A percentile compares a stretch with the other conserved stretches of the same genome.
These are phyloP conservation scores for Fusarium lyarnte DNA, from an alignment of 2,329 filamentous ascomycete species.

Conservation along the genomic window DNA sequence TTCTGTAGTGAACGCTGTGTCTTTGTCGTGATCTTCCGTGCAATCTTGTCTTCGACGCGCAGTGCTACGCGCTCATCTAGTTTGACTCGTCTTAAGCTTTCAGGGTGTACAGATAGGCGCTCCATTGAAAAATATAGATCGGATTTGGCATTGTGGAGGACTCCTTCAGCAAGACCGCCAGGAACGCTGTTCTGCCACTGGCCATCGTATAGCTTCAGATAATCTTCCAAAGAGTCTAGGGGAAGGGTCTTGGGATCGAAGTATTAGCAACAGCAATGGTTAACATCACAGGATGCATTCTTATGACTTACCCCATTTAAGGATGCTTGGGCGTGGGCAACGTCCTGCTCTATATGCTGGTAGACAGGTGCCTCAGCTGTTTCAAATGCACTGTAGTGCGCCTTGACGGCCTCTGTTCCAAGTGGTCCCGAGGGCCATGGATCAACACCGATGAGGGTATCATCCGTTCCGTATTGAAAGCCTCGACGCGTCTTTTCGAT, in stretches of 20 bases:
- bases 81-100: background rate
- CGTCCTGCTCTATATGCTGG: background rate
- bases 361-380: rapidly evolving
- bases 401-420: background rate
- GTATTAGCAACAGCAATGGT: background rate
- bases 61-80: background rate
- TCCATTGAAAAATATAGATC: background rate
- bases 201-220: background rate
- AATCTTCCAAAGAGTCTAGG: background rate
- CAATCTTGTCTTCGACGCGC: background rate
- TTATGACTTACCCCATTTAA: background rate
- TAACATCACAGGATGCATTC: rapidly evolving
- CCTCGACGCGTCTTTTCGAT: background rate
- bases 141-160: background rate
- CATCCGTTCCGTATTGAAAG: background rate
- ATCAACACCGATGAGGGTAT: background rate
- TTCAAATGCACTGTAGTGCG: background rate
- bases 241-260: background rate
- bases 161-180: background rate
- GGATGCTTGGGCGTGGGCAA: background rate
- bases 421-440: background rate
- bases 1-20: background rate
- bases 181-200: background rate
- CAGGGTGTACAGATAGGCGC: background rate
- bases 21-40: background rate